A percentile compares a stretch with the other conserved stretches of the same genome.
Evolutionary conservation across 2,329 filamentous ascomycete genomes (phyloP).

Genomic region (Colletotrichum nymphaeae): DNA sequence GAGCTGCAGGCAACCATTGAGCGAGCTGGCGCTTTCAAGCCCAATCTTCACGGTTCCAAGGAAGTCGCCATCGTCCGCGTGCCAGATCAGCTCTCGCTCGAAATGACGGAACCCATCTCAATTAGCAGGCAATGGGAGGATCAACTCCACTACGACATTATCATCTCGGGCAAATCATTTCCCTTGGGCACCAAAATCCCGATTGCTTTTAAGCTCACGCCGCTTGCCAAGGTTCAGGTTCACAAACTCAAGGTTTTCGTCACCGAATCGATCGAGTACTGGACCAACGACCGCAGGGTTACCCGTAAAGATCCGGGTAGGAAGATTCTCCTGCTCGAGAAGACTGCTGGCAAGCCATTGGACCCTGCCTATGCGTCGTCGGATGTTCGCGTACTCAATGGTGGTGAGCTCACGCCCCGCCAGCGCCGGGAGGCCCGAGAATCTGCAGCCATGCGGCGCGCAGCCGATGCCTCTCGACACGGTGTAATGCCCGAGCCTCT

Average conservation of each 20-base stretch:
- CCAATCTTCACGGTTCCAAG: constrained; percentile 84
- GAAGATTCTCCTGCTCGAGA: constrained; percentile 90
- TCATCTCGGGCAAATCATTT: constrained; percentile 96
- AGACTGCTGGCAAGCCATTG: constrained; percentile 82
- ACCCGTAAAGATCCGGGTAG: constrained; percentile 86
- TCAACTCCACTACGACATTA: constrained; percentile 93
- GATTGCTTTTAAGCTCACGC: constrained; percentile 93
- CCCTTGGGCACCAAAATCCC: constrained; percentile 88
- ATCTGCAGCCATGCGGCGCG: constrained; percentile 61
- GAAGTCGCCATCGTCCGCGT: constrained; percentile 88
- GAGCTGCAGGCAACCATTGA: constrained; percentile 88
- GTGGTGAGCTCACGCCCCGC: constrained; percentile 76
- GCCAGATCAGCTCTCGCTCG: constrained; percentile 87
- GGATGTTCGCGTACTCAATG: constrained; percentile 80
- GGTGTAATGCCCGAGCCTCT: constrained; percentile 54
- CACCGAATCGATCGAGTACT: constrained; percentile 92
- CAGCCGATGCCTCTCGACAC: constrained; percentile 61
- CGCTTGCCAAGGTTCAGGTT: constrained; percentile 91
- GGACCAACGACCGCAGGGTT: constrained; percentile 85
- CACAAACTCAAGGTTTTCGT: constrained; percentile 93
- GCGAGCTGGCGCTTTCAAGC: constrained; percentile 88
- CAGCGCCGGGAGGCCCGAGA: constrained; percentile 61
- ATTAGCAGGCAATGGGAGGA: constrained; percentile 96
- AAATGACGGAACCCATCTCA: constrained; percentile 92
- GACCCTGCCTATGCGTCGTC: constrained; percentile 80